Base-by-base conservation (phyloP, 192 early-diverging fungal genomes). In the Coemansia furcata region DNA sequence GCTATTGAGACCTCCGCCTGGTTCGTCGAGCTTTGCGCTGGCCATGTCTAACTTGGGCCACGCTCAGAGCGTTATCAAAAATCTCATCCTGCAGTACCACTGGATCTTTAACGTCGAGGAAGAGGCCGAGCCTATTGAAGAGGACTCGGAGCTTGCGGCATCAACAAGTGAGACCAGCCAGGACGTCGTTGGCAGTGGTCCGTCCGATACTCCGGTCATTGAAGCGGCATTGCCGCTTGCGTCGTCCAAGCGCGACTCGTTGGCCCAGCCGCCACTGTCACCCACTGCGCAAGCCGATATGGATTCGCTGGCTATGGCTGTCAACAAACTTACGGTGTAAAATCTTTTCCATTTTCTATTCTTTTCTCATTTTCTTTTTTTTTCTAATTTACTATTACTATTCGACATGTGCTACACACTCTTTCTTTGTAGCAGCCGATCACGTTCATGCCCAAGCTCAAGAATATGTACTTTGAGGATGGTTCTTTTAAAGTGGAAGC, bases 31-130 rank as follows among this genome's bases (percentile, higher is more conserved):
- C 23, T 85, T 85, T 62, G 88, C 89, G 60, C 74, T 85, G 50
- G 84, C 88, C 14, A 92, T 92, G 89, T 84, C 88, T 35, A 91
- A 92, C 64, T 60, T 92, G 29, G 89, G 89, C 14, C 86, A 90
- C 65, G 88, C 89, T 19, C 90, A 87, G 65, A 88, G 83, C 62
- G 87, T 91, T 30, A 85, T 91, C 73, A 88, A 88, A 63, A 87
- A 89, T 69, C 69, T 92, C 63, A 90, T 92, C 30, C 66, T 91
- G 23, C 88, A 90, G 58, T 92, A 91, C 71, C 91, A 92, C 73
- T 91, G 88, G 85, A 68, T 92, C 2, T 92, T 91, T 72, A 86
- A 91, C 70, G 80, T 88, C 3, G 91, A 92, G 54, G 83, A 80
- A 47, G 90, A 90, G 54, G 76, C 76, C 0, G 80, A 82, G 66